phyloP scores from a whole-genome alignment of 108 stramenopile species.

The Phaeodactylum tricornutum region DNA sequence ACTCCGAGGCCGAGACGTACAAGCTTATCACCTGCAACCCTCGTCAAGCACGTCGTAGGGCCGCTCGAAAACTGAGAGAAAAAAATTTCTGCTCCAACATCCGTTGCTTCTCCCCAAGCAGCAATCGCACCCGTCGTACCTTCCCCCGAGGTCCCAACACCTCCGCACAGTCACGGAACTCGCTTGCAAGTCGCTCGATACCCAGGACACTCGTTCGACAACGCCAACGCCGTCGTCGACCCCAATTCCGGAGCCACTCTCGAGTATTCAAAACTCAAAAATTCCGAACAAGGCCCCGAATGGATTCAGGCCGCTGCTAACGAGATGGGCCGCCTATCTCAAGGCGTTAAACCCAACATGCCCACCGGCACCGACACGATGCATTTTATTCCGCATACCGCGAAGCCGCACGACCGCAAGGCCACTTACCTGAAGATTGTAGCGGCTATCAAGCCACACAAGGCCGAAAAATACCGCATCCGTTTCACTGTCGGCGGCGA shows the following conservation, averaged over 20 bases:
- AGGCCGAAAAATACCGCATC: slow-evolving; percentile 13
- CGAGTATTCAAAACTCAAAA: slow-evolving; percentile 18
- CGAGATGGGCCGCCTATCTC: slow-evolving; percentile 14
- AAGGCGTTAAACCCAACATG: slow-evolving; percentile 10
- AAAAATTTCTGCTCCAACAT: not conserved
- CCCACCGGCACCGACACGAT: slow-evolving; percentile 14
- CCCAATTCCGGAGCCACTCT: slow-evolving; percentile 9
- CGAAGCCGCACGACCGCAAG: slow-evolving; percentile 4
- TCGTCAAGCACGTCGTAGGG: not conserved
- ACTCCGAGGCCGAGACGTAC: no score
- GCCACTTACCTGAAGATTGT: slow-evolving; percentile 19
- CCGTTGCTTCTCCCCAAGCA: not conserved
- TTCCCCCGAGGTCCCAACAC: no score
- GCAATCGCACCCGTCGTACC: not conserved
- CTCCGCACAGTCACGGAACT: no score
- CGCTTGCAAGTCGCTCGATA: no score
- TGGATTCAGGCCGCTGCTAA: slow-evolving; percentile 9
- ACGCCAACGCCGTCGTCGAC: slow-evolving; percentile 13
- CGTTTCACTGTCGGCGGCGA: slow-evolving; percentile 25
- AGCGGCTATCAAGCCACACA: slow-evolving; percentile 11
- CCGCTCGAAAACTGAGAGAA: not conserved
- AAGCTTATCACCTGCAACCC: not conserved
- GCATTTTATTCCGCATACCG: slow-evolving; percentile 3
- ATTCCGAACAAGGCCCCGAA: not conserved
- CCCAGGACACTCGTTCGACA: no score